Base-by-base conservation (phyloP, 1,284 basidiomycete genomes). In the Sporisorium scitamineum region DNA sequence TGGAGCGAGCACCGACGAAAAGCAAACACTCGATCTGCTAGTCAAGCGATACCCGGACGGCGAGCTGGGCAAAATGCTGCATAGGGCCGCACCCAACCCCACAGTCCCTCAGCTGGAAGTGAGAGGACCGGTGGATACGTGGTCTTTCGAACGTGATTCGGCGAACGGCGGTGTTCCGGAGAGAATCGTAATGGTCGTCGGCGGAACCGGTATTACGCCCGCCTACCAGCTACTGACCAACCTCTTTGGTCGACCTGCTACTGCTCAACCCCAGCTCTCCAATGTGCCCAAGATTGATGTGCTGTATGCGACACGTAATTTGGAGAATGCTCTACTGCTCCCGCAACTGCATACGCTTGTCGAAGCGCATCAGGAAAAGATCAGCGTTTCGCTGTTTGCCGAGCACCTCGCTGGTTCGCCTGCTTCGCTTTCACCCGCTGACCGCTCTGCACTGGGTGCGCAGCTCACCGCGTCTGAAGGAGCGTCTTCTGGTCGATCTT, bases 41-140 rank as follows among this genome's bases (percentile, higher is more conserved):
- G 76, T 79, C 26, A 81, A 81, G 58, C 53, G 67, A 16, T 80
- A 80, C 29, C 45, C 70, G 2, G 79, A 80, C 31, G 79, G 79
- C 11, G 79, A 79, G 51, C 24, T 79, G 18, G 70, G 78, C 1
- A 52, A 63, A 34, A 79, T 70, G 65, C 59, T 79, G 11, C 70
- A 76, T 42, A 42, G 66, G 1, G 58, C 77, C 9, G 37, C 44
- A 18, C 51, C 62, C 2, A 60, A 66, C 6, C 52, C 69, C 2
- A 60, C 48, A 2, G 32, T 58, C 3, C 54, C 67, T 9, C 54
- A 67, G 42, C 51, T 81, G 6, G 71, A 77, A 31, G 59, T 78
- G 11, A 56, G 79, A 14, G 79, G 79, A 11, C 78, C 78, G 5
- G 67, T 73, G 13, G 65, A 75, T 5, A 81, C 76, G 22, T 81